Evolutionary conservation across 2,329 filamentous ascomycete species (phyloP).

Genomic region (Pseudopithomyces maydicus): DNA sequence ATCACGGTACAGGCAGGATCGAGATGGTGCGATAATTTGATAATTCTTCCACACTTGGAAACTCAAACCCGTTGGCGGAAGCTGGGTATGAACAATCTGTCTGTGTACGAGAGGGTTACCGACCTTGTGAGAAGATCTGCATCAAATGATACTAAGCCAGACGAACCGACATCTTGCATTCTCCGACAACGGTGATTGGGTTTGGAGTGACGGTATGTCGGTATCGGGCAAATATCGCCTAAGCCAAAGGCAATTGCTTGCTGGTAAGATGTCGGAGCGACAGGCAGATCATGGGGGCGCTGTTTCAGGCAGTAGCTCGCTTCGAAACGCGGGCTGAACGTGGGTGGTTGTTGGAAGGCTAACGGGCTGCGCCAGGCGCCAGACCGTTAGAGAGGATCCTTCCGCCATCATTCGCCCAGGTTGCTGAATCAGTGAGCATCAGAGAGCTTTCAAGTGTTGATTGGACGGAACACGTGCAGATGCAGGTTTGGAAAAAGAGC

Average conservation of each 20-base stretch:
- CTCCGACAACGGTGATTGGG: neutral
- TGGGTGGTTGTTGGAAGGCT: neutral
- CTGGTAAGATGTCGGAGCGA: neutral
- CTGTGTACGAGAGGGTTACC: too few relatives aligned
- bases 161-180: neutral
- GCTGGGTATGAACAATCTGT: too few relatives aligned
- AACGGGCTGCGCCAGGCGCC: constrained; percentile 3
- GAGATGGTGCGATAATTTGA: neutral
- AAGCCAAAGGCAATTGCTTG: neutral
- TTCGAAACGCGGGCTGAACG: neutral
- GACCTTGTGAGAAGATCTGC: neutral
- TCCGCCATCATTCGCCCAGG: neutral
- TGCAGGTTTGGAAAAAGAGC: neutral
- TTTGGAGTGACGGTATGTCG: neutral
- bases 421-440: neutral
- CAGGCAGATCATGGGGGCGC: neutral
- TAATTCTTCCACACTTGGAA: too few relatives aligned
- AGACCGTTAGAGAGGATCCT: constrained; percentile 1
- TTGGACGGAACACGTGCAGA: neutral
- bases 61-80: too few relatives aligned
- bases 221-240: too few relatives aligned
- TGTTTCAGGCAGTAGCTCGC: neutral
- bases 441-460: neutral
- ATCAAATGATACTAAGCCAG: neutral
- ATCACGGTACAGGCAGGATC: too few relatives aligned